Conservation (phyloP, 805 yeast genomes). For the Lachancea lanzarotensis region DNA sequence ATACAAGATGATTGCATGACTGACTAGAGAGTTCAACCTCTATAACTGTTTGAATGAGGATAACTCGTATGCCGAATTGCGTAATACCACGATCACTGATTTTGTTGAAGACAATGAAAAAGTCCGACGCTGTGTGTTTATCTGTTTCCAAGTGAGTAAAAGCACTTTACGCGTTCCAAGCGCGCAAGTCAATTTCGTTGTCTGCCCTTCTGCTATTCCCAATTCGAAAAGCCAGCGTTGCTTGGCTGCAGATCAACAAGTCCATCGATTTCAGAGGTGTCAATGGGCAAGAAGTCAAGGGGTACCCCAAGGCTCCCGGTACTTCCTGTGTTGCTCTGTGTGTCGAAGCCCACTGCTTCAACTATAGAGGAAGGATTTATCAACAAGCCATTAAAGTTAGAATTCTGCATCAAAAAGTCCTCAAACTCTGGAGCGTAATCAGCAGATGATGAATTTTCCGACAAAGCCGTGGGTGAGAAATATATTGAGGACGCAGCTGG, state of each 20-base stretch:
- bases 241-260: conserved; percentile 16
- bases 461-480: conserved; percentile 16
- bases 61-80: too few relatives aligned
- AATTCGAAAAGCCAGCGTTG: conserved; percentile 23
- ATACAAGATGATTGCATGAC: too few relatives aligned
- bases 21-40: too few relatives aligned
- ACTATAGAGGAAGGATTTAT: conserved; percentile 28
- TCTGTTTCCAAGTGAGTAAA: too few relatives aligned
- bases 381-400: conserved; percentile 28
- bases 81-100: too few relatives aligned
- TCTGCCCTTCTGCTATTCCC: conserved; percentile 17
- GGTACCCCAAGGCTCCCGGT: conserved; percentile 16
- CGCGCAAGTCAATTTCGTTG: too few relatives aligned
- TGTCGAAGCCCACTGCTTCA: conserved; percentile 29
- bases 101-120: too few relatives aligned
- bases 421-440: conserved; percentile 30
- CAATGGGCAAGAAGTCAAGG: conserved; percentile 24
- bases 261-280: conserved; percentile 27
- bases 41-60: too few relatives aligned
- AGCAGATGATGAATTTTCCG: conserved; percentile 17
- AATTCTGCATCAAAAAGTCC: conserved; percentile 29
- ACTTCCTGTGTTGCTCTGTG: conserved; percentile 11
- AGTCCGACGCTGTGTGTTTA: too few relatives aligned
- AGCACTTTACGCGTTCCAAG: too few relatives aligned
- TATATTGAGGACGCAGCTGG: neutral